phyloP scores from a whole-genome alignment of 495 filamentous ascomycete species.

The Tetracladium marchalianum region DNA sequence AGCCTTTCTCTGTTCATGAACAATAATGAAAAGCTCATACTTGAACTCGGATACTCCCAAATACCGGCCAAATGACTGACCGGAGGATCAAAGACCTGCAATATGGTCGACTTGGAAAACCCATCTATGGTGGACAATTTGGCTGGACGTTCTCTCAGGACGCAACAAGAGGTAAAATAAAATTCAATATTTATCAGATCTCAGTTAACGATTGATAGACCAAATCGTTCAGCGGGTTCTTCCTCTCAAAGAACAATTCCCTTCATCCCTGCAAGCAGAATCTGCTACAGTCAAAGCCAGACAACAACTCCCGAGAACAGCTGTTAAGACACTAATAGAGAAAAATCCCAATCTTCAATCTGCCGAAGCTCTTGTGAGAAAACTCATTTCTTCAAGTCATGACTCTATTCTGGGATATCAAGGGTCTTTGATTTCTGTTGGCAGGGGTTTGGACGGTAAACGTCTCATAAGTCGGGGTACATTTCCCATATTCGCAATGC shows the following conservation, averaged over 20 bases:
- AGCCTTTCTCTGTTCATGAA: neutral
- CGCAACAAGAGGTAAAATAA: constrained; percentile 5
- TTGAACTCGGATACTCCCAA: constrained; percentile 10
- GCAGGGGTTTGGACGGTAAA: too few species aligned
- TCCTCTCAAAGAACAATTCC: constrained; percentile 11
- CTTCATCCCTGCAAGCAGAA: constrained; percentile 3
- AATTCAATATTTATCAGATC: neutral
- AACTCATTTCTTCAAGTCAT: too few species aligned
- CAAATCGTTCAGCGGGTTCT: constrained; percentile 12
- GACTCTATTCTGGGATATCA: too few species aligned
- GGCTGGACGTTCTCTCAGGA: constrained; percentile 44
- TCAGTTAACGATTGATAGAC: constrained; percentile 3
- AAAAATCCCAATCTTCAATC: too few species aligned
- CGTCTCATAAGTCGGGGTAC: too few species aligned
- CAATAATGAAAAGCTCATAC: neutral
- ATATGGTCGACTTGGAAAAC: constrained; percentile 57
- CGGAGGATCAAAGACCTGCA: constrained; percentile 40
- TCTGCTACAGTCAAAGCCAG: neutral
- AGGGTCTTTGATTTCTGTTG: too few species aligned
- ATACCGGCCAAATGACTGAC: constrained; percentile 52
- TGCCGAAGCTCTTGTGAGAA: too few species aligned
- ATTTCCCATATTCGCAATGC: constrained; percentile 32
- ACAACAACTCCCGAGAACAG: too few species aligned
- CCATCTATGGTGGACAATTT: constrained; percentile 39
- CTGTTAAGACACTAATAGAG: too few species aligned